A percentile compares a stretch with the other conserved stretches of the same genome.
Evolutionary conservation across 2,329 filamentous ascomycete species (phyloP).

Genomic region (Fonsecaea multimorphosa): DNA sequence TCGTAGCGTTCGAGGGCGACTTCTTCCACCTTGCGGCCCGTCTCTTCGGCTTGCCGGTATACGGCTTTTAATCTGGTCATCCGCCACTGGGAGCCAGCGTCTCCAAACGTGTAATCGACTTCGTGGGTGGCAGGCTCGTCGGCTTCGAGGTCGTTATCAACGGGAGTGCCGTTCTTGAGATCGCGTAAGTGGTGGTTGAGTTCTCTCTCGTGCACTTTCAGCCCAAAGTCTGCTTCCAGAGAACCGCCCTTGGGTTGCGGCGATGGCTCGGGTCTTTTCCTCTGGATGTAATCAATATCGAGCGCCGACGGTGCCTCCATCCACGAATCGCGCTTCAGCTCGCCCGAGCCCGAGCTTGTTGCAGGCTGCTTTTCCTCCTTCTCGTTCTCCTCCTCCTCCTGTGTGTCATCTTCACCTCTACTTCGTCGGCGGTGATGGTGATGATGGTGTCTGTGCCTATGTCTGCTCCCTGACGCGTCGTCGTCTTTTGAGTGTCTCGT

Average conservation of each 20-base stretch:
- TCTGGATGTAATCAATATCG: slow-evolving; percentile 75
- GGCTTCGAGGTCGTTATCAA: slow-evolving; percentile 58
- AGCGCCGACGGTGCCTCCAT: slow-evolving; percentile 87
- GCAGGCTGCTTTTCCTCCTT: slow-evolving; percentile 44
- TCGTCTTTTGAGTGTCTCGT: slow-evolving; percentile 51
- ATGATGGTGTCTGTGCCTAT: slow-evolving; percentile 40
- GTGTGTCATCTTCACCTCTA: slow-evolving; percentile 41
- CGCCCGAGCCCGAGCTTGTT: slow-evolving; percentile 42
- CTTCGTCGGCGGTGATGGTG: slow-evolving; percentile 28
- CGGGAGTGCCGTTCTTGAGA: slow-evolving; percentile 60
- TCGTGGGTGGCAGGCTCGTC: slow-evolving; percentile 60
- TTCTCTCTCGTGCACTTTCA: slow-evolving; percentile 79
- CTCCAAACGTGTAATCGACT: slow-evolving; percentile 84
- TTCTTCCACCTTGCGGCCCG: slow-evolving; percentile 74
- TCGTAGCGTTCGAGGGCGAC: slow-evolving; percentile 84
- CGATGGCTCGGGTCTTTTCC: slow-evolving; percentile 60
- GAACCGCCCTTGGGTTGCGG: slow-evolving; percentile 47
- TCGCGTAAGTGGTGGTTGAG: slow-evolving; percentile 74
- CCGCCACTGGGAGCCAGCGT: slow-evolving; percentile 88
- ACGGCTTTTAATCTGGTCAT: slow-evolving; percentile 93
- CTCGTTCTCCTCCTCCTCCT: slow-evolving; percentile 20
- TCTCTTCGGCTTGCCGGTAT: slow-evolving; percentile 78
- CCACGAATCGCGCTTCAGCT: slow-evolving; percentile 80
- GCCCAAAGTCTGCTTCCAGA: slow-evolving; percentile 65
- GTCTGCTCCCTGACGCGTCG: slow-evolving; percentile 41